Base-by-base conservation (phyloP, 805 yeast species). In the Candida ulmi region DNA sequence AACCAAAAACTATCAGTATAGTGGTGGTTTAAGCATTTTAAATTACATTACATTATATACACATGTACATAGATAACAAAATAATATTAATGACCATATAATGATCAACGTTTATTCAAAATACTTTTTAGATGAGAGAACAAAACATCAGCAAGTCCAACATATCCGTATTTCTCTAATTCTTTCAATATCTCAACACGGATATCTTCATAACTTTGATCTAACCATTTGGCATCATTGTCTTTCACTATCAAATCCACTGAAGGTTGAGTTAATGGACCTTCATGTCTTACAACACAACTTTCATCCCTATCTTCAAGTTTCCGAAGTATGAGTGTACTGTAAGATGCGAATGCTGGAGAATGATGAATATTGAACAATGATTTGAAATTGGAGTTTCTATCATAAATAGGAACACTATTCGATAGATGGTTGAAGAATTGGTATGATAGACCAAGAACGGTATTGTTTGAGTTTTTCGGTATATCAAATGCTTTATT, bases 111-210 rank as follows among this genome's bases (percentile, higher is more conserved):
- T 28, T 48, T 60, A 41, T 52, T 54, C 31, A 68, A 51, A 11
- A 79, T 57, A 43, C 80, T 71, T 48, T 72, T 74, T 45, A 81
- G 46, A 27, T 81, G 78, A 16, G 71, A 66, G 48, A 72, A 76
- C 15, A 82, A 50, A 32, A 82, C 63, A 25, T 66, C 67, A 4
- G 71, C 61, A 4, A 80, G 44, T 0, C 83, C 80, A 8, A 42
- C 46, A 40, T 72, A 79, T 2, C 82, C 80, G 16, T 52, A 24
- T 0, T 40, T 41, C 9, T 68, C 58, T 16, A 80, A 50, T 16
- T 61, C 50, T 28, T 63, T 63, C 44, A 81, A 51, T 0, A 79
- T 55, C 19, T 62, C 57, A 3, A 75, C 46, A 42, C 73, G 68
- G 21, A 79, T 42, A 11, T 68, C 72, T n/a, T 70, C 74, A 48